phyloP scores from a whole-genome alignment of 768 basidiomycete genomes.

The Vararia minispora region DNA sequence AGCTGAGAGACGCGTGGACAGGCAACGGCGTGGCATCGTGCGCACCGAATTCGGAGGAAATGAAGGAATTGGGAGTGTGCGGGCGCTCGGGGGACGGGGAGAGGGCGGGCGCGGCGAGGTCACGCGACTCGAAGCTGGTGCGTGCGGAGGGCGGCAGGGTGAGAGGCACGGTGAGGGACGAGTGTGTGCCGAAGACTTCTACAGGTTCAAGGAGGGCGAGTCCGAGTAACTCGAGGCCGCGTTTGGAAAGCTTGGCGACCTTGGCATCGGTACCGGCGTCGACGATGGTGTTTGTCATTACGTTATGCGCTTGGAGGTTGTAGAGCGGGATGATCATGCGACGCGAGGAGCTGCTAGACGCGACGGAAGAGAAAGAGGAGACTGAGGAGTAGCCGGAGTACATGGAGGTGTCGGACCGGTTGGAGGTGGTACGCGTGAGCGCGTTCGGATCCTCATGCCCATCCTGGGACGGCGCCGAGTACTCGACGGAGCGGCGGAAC shows the following conservation, averaged over 20 bases:
- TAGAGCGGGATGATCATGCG: slow-evolving; percentile 78
- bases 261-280: slow-evolving; percentile 66
- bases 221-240: slow-evolving; percentile 68
- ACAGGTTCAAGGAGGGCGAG: slow-evolving; percentile 72
- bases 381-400: slow-evolving; percentile 40
- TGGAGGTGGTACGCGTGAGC: slow-evolving; percentile 33
- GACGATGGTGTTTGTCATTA: slow-evolving; percentile 75
- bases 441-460: slow-evolving; percentile 14
- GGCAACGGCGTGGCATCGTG: not conserved
- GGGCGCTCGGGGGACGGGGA: slow-evolving; percentile 1
- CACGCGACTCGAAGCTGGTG: slow-evolving; percentile 19
- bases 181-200: slow-evolving; percentile 47
- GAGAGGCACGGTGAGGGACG: slow-evolving; percentile 7
- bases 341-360: slow-evolving; percentile 34
- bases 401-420: slow-evolving; percentile 38
- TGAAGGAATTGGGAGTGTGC: slow-evolving; percentile 12
- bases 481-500: slow-evolving; percentile 35
- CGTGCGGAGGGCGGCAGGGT: slow-evolving; percentile 16
- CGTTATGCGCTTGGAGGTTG: slow-evolving; percentile 81
- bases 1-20: slow-evolving; percentile 2
- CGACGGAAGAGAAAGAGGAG: slow-evolving; percentile 25
- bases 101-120: slow-evolving; percentile 1
- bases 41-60: slow-evolving; percentile 5
- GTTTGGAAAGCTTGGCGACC: slow-evolving; percentile 62
- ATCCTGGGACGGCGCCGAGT: slow-evolving; percentile 21